Evolutionary conservation across 352 stramenopile species (phyloP).

Genomic region (Plasmopara muralis): DNA sequence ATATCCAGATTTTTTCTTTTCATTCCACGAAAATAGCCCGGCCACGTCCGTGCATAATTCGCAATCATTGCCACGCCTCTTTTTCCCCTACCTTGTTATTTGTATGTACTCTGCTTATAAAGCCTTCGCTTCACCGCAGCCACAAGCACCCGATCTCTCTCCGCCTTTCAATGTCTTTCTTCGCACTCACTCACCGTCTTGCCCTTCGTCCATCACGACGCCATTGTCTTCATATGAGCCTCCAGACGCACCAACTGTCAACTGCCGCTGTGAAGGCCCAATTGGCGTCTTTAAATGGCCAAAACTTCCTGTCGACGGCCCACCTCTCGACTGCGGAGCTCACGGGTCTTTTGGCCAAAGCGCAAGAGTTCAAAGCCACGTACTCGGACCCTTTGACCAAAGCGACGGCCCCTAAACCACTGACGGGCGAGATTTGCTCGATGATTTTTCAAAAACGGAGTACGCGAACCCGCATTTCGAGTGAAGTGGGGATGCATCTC

Average conservation of each 20-base stretch:
- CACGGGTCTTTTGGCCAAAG: constrained; percentile 52
- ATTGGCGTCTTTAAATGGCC: constrained; percentile 43
- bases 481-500: constrained; percentile 94
- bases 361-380: constrained; percentile 58
- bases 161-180: constrained; percentile 12
- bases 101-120: constrained; percentile 4
- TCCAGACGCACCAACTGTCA: constrained; percentile 11
- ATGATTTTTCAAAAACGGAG: constrained; percentile 95
- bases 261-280: constrained; percentile 23
- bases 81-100: constrained; percentile 2
- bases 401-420: constrained; percentile 47
- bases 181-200: constrained; percentile 23
- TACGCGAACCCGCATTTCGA: constrained; percentile 89
- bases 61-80: neutral
- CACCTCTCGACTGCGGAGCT: constrained; percentile 50
- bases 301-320: constrained; percentile 70
- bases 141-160: constrained; percentile 1
- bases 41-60: constrained; percentile 8
- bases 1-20: no score
- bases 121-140: neutral
- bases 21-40: constrained; percentile 3
- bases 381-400: constrained; percentile 58
- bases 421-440: constrained; percentile 75
- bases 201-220: constrained; percentile 2
- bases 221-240: constrained; percentile 5